A percentile compares a stretch with the other conserved stretches of the same genome.
Evolutionary conservation across 169 alveolate genomes (phyloP).

Genomic region (Condylostoma magnum): DNA sequence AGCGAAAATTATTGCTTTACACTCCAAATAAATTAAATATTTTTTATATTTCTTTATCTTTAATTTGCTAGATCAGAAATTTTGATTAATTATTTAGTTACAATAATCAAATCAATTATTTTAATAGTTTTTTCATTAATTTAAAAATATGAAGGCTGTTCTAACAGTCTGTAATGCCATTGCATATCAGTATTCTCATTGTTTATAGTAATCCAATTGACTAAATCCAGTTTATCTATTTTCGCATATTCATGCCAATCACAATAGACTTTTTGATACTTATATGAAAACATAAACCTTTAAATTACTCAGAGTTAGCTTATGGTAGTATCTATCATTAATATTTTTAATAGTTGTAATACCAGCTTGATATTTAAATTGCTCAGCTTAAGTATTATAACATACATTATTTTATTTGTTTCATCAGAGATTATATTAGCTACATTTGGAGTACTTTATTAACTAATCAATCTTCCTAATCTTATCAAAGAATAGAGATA

Average conservation of each 20-base stretch:
- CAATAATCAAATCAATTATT: too few relatives aligned
- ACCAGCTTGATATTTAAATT: not conserved
- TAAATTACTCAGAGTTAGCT: conserved; percentile 10
- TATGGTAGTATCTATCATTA: not conserved
- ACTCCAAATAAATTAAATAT: too few relatives aligned
- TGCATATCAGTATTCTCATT: too few relatives aligned
- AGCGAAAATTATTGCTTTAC: too few relatives aligned
- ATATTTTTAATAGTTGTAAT: not conserved
- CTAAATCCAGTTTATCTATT: not conserved
- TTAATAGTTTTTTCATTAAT: too few relatives aligned
- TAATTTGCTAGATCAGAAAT: too few relatives aligned
- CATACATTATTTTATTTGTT: not conserved
- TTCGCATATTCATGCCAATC: not conserved
- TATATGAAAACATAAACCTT: not conserved
- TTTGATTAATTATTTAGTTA: too few relatives aligned
- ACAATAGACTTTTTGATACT: not conserved
- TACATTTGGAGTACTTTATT: too few relatives aligned
- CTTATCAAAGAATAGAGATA: not conserved
- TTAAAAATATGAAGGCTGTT: too few relatives aligned
- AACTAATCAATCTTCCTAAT: not conserved
- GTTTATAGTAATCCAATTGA: too few relatives aligned
- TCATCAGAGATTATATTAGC: not conserved
- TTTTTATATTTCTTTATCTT: too few relatives aligned
- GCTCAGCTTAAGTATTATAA: not conserved
- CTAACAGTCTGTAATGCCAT: too few relatives aligned